phyloP scores from a whole-genome alignment of 805 yeast species.

The Metschnikowia corniflorae region DNA sequence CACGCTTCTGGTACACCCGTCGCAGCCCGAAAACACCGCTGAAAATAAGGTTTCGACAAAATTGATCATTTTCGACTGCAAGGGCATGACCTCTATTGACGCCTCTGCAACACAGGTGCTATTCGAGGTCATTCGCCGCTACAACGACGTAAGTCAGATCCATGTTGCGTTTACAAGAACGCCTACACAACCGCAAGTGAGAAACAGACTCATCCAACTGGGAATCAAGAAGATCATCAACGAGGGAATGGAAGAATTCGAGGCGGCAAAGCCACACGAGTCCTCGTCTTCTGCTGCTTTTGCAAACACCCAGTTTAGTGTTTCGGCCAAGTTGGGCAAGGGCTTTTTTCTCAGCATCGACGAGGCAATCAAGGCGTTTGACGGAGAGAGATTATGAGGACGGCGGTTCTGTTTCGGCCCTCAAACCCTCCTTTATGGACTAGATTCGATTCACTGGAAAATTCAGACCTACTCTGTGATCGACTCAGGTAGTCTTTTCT shows the following conservation, averaged over 20 bases:
- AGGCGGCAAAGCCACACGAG: background rate
- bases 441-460: no score
- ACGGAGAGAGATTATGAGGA: no score
- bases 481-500: no score
- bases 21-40: conserved; percentile 51
- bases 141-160: conserved; percentile 48
- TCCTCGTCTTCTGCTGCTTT: background rate
- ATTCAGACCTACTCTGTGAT: no score
- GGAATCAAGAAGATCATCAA: conserved; percentile 46
- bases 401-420: no score
- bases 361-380: conserved; percentile 48
- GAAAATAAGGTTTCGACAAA: conserved; percentile 40
- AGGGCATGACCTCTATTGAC: conserved; percentile 80
- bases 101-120: conserved; percentile 76
- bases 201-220: conserved; percentile 48
- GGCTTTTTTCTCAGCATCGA: conserved; percentile 50
- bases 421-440: no score
- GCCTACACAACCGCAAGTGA: conserved; percentile 44
- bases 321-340: conserved; percentile 19
- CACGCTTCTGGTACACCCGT: conserved; percentile 71
- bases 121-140: conserved; percentile 53
- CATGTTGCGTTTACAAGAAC: conserved; percentile 60
- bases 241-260: conserved; percentile 9
- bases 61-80: conserved; percentile 67
- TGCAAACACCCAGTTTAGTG: background rate